These are phyloP conservation scores for Pythium utonaiense DNA, from an alignment of 352 stramenopile genomes.

Conservation along the genomic window DNA sequence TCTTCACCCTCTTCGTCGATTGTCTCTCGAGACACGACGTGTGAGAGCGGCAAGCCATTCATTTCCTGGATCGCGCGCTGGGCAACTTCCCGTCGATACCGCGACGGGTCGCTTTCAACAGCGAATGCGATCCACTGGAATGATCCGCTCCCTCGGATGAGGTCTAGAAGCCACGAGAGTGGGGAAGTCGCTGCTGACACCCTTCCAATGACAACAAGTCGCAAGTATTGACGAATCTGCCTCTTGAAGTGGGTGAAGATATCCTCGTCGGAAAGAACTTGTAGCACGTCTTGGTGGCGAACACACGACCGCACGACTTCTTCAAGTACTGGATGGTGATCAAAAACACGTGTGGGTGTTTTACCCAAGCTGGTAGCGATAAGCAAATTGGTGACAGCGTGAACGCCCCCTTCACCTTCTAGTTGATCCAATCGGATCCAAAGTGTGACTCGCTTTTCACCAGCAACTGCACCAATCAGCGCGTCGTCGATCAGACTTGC, in stretches of 20 bases:
- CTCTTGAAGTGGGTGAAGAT: constrained; percentile 29
- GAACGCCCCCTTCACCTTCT: neutral
- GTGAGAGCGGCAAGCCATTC: neutral
- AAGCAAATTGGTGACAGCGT: neutral
- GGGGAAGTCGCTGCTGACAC: neutral
- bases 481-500: neutral
- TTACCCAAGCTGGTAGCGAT: constrained; percentile 33
- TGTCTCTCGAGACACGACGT: neutral
- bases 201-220: constrained; percentile 36
- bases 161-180: neutral
- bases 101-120: neutral
- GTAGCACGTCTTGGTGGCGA: constrained; percentile 28
- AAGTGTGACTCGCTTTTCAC: neutral
- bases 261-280: constrained; percentile 32
- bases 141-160: constrained; percentile 6
- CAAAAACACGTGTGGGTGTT: constrained; percentile 33
- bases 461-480: neutral
- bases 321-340: constrained; percentile 30
- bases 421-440: constrained; percentile 2
- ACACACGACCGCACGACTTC: constrained; percentile 32
- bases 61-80: constrained; percentile 7
- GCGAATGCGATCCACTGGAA: constrained; percentile 21
- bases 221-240: constrained; percentile 37
- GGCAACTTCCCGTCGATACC: constrained; percentile 10
- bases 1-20: neutral